phyloP scores from a whole-genome alignment of 1,284 basidiomycete genomes.

The Rhodofomes roseus region DNA sequence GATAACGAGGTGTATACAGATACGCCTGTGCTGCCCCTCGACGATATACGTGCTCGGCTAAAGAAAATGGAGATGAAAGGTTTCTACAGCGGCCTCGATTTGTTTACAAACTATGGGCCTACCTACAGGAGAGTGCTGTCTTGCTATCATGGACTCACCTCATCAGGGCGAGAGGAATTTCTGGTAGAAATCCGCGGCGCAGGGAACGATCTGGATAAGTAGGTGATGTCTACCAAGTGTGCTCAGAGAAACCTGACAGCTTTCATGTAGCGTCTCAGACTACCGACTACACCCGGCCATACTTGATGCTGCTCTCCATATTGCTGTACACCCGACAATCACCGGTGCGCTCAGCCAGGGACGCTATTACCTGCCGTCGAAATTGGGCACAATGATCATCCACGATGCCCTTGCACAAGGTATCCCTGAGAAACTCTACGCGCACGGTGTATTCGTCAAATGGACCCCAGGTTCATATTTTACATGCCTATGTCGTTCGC shows the following conservation, averaged over 20 bases:
- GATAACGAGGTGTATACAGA: too few relatives aligned
- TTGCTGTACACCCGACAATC: constrained; percentile 23
- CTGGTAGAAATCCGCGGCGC: constrained; percentile 7
- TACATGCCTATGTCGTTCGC: not conserved
- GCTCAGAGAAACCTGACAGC: not conserved
- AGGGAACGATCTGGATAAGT: constrained; percentile 3
- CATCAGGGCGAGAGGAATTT: constrained; percentile 4
- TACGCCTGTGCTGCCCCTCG: not conserved
- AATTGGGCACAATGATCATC: constrained; percentile 13
- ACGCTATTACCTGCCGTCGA: constrained; percentile 30
- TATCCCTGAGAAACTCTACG: constrained; percentile 15
- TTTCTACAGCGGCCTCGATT: constrained; percentile 6
- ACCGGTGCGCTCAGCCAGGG: constrained; percentile 20
- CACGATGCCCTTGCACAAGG: constrained; percentile 14
- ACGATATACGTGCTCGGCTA: not conserved
- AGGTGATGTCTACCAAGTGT: not conserved
- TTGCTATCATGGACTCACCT: not conserved
- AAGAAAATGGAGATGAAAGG: not conserved
- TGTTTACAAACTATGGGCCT: constrained; percentile 10
- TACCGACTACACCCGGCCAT: constrained; percentile 37
- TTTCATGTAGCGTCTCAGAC: not conserved
- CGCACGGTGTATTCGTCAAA: constrained; percentile 11
- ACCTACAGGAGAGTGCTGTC: constrained; percentile 4
- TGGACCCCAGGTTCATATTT: constrained; percentile 23
- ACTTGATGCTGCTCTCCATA: constrained; percentile 33